These are phyloP conservation scores for Hypoxylon perforatum DNA, from an alignment of 495 filamentous ascomycete genomes.

Conservation along the genomic window DNA sequence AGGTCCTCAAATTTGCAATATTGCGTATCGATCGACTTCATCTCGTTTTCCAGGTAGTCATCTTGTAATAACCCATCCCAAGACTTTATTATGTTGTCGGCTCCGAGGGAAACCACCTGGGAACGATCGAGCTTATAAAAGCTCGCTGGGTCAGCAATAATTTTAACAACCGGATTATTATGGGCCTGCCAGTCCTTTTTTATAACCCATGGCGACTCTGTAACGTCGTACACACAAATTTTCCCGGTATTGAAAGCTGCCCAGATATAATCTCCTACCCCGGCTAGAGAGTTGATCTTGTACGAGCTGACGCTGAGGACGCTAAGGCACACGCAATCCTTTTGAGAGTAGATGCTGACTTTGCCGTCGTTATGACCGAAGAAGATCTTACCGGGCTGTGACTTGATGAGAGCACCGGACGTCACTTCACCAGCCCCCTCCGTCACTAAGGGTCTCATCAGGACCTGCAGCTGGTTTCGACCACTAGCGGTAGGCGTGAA, in stretches of 20 bases:
- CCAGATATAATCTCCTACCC: conserved; percentile 89
- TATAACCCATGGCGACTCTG: conserved; percentile 82
- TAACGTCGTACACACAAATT: conserved; percentile 91
- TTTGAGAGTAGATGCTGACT: conserved; percentile 86
- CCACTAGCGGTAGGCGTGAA: conserved; percentile 80
- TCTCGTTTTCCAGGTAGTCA: conserved; percentile 90
- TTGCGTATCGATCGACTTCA: conserved; percentile 82
- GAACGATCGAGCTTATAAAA: conserved; percentile 86
- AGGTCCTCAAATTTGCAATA: conserved; percentile 89
- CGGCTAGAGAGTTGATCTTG: conserved; percentile 90
- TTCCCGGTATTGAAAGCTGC: conserved; percentile 95
- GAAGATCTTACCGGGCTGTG: conserved; percentile 83
- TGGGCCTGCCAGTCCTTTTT: conserved; percentile 96
- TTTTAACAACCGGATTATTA: conserved; percentile 78
- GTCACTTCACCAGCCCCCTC: conserved; percentile 85
- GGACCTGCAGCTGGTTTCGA: conserved; percentile 72
- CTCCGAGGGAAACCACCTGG: conserved; percentile 89
- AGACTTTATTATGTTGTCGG: conserved; percentile 82
- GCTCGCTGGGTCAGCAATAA: conserved; percentile 82
- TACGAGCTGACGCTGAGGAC: conserved; percentile 89
- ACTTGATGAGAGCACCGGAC: conserved; percentile 78
- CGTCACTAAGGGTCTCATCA: conserved; percentile 73
- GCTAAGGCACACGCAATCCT: conserved; percentile 76
- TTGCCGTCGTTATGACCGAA: conserved; percentile 96
- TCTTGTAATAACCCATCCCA: conserved; percentile 96